Evolutionary conservation across 1,284 basidiomycete species (phyloP).

Genomic region (Cutaneotrichosporon mucoides): DNA sequence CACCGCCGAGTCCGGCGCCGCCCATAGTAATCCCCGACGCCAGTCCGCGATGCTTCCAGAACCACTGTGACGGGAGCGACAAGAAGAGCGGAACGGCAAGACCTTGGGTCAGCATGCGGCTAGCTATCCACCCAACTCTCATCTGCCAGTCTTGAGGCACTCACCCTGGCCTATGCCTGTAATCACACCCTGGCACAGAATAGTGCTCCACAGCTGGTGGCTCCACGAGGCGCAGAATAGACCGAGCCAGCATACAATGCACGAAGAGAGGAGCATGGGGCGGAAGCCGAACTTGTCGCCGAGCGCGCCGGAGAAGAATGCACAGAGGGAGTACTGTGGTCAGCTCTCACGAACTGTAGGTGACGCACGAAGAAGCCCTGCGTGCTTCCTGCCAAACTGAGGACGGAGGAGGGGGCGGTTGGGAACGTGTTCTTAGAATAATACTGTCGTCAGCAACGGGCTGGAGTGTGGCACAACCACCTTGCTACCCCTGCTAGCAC

Average conservation of each 20-base stretch:
- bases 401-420: slow-evolving; percentile 18
- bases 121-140: too few species aligned
- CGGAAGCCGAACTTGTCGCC: slow-evolving; percentile 30
- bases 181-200: slow-evolving; percentile 26
- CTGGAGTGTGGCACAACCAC: too few species aligned
- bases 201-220: slow-evolving; percentile 8
- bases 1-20: slow-evolving; percentile 37
- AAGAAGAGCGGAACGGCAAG: slow-evolving; percentile 37
- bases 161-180: slow-evolving; percentile 25
- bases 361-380: slow-evolving; percentile 5
- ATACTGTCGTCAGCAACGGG: slow-evolving; percentile 18
- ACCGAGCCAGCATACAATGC: slow-evolving; percentile 27
- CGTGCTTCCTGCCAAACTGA: slow-evolving; percentile 17
- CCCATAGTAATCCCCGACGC: slow-evolving; percentile 37
- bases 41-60: slow-evolving; percentile 33
- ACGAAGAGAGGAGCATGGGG: slow-evolving; percentile 20
- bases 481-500: too few species aligned
- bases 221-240: slow-evolving; percentile 14
- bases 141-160: neutral
- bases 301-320: slow-evolving; percentile 13
- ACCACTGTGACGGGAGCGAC: slow-evolving; percentile 42
- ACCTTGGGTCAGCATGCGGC: slow-evolving; percentile 10
- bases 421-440: slow-evolving; percentile 24
- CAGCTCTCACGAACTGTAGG: too few species aligned
- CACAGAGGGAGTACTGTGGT: neutral